A percentile compares a stretch with the other conserved stretches of the same genome.
Evolutionary conservation across 2,329 filamentous ascomycete species (phyloP).

Genomic region (Dactylellina cionopaga): DNA sequence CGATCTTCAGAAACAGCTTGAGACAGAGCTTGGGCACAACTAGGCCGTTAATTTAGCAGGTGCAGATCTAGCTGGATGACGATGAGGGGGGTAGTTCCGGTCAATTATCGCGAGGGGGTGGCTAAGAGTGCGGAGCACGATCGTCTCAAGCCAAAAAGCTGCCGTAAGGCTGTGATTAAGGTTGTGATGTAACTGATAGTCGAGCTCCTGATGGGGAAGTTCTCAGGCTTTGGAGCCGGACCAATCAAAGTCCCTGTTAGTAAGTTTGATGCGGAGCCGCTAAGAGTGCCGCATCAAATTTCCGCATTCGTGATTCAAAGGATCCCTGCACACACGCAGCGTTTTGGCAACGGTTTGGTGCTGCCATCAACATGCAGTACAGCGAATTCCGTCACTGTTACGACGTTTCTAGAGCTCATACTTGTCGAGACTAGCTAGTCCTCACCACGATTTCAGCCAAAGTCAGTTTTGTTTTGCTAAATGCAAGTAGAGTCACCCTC

Average conservation of each 20-base stretch:
- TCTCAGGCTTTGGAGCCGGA: constrained; percentile 19
- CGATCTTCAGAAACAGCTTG: constrained; percentile 22
- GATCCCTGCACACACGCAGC: background rate
- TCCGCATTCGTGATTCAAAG: constrained; percentile 22
- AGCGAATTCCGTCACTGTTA: constrained; percentile 30
- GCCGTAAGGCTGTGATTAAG: constrained; percentile 51
- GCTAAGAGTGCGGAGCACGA: constrained; percentile 22
- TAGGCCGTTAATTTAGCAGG: constrained; percentile 39
- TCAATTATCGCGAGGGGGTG: constrained; percentile 47
- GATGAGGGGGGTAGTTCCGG: constrained; percentile 39
- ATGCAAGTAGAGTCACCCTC: constrained; percentile 42
- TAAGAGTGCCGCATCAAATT: constrained; percentile 47
- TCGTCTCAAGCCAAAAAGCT: constrained; percentile 38
- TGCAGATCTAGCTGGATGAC: constrained; percentile 47
- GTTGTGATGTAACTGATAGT: constrained; percentile 53
- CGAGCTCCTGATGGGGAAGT: constrained; percentile 48
- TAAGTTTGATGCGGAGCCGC: constrained; percentile 37
- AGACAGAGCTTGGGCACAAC: constrained; percentile 23
- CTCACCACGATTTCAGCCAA: constrained; percentile 47
- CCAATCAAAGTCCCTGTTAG: constrained; percentile 36
- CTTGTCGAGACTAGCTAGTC: constrained; percentile 13
- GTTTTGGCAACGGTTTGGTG: constrained; percentile 7
- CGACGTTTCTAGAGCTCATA: constrained; percentile 6
- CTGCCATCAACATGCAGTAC: constrained; percentile 19
- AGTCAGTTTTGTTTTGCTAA: constrained; percentile 45